Base-by-base conservation (phyloP, 2,329 filamentous ascomycete genomes). In the Ceratocystis eucalypticola region DNA sequence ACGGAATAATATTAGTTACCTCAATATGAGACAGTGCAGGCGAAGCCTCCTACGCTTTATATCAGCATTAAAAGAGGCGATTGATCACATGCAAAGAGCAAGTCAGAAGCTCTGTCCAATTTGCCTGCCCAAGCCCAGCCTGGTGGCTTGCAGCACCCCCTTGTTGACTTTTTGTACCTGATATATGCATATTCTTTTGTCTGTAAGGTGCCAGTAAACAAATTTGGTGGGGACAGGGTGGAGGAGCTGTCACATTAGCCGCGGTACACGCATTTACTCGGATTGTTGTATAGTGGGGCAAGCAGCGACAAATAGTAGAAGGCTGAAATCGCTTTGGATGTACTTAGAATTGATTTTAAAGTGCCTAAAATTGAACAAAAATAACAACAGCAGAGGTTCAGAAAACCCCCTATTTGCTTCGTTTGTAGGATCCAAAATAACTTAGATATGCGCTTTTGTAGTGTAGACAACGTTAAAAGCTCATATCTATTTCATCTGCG, bases 61-160 rank as follows among this genome's bases (percentile, higher is more conserved):
- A 33, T 57, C 15, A 57, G 53, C 22, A 33, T 28, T 30, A 12
- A 57, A 25, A 57, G 37, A 41, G 37, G 17, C 28, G 53, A 57
- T 17, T 57, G 53, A 57, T 57, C 53, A 57, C 53, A 57, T 57
- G 53, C 53, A 33, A 57, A 41, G 17, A 57, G 22, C 15, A 57
- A 4, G 12, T 28, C 3, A 57, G 53, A 57, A 57, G 53, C 53
- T 57, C 53, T 33, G n/a, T 25, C 15, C 30, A 25, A 33, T 57
- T 30, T 25, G 50, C 50, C 7, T 6, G 50, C 22, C 50, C 50
- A 55, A 53, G 53, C 7, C 53, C 53, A 57, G 53, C 53, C 53
- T 33, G 48, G 17, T 22, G 22, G 37, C 37, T 41, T 41, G 48
- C 48, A 50, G 48, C 17, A 22, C 48, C 2, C 48, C 20, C 46